Evolutionary conservation across 177 flowering plant species (phyloP), one percentile per base, ranked within the genome.

Genomic region (Telopea speciosissima): DNA sequence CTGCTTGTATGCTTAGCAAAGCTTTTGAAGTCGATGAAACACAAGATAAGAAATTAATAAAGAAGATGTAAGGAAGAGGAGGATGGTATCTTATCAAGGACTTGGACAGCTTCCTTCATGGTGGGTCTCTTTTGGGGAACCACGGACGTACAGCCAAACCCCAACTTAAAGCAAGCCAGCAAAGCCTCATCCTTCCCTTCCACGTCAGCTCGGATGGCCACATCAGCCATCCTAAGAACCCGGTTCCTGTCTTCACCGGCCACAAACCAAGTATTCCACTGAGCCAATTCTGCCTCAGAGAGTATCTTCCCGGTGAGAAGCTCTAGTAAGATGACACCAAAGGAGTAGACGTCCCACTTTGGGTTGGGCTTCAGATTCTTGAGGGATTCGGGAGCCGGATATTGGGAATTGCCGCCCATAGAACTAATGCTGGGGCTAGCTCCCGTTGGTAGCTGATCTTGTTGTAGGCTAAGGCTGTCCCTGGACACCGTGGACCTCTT

Each of bases 281-380:
- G 89, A 23, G 70, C 64, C 78, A 90, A 54, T 44, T 93, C 97
- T 23, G 73, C 61, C 28, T 87, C 92, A 45, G 83, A 75, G 17
- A 82, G 80, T 0, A 75, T 81, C 56, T 77, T 84, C 21, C 97
- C 98, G 0, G 89, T 82, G 19, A 94, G 70, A 13, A 94, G 86
- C 88, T 92, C 96, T 22, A 94, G 83, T 78, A 92, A 71, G 11
- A 94, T 68, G 0, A 94, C 75, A 1, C 98, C 98, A 42, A 84
- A 92, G 3, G 98, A 90, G 83, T 87, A 94, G 25, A 90, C 97
- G 64, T 94, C 98, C 95, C 95, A 89, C 70, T 85, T 92, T 14
- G 87, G 79, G 71, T 75, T 87, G 17, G 89, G 86, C 81, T 87
- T 92, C 24, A 83, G 76, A 77, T 70, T 88, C 75, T 83, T 78